phyloP scores from a whole-genome alignment of 192 early-diverging fungal species.

The Backusella australiensis region DNA sequence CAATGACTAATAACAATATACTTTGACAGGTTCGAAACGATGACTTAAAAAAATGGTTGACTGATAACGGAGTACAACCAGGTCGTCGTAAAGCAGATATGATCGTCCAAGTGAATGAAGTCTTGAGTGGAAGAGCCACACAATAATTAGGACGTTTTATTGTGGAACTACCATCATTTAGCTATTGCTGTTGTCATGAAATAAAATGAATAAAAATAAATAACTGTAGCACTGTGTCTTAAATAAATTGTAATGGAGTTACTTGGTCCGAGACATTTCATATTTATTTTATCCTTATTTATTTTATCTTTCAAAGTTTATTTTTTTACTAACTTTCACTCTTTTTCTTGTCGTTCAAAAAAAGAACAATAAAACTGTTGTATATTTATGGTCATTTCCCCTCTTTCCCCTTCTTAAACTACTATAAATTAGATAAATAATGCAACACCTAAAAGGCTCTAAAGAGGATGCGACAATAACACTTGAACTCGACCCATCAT shows the following conservation, averaged over 20 bases:
- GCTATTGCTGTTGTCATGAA: neutral
- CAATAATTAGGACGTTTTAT: neutral
- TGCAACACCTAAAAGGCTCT: neutral
- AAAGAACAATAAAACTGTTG: neutral
- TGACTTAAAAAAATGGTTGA: neutral
- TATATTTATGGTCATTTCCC: neutral
- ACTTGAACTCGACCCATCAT: constrained; percentile 25
- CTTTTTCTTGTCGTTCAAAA: neutral
- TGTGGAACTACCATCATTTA: neutral
- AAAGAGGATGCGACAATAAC: constrained; percentile 21
- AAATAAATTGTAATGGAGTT: neutral
- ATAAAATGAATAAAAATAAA: neutral
- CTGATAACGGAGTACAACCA: neutral
- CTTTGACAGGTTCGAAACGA: neutral
- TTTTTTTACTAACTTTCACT: neutral
- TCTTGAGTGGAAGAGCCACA: neutral
- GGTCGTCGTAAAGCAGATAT: neutral
- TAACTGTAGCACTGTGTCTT: neutral
- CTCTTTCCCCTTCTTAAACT: neutral
- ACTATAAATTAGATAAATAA: neutral
- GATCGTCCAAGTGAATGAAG: neutral
- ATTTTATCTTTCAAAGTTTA: neutral
- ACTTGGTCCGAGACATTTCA: neutral
- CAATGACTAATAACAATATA: neutral
- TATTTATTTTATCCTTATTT: neutral